phyloP scores from a whole-genome alignment of 176 grass and related monocot species.

The Avena atlantica region DNA sequence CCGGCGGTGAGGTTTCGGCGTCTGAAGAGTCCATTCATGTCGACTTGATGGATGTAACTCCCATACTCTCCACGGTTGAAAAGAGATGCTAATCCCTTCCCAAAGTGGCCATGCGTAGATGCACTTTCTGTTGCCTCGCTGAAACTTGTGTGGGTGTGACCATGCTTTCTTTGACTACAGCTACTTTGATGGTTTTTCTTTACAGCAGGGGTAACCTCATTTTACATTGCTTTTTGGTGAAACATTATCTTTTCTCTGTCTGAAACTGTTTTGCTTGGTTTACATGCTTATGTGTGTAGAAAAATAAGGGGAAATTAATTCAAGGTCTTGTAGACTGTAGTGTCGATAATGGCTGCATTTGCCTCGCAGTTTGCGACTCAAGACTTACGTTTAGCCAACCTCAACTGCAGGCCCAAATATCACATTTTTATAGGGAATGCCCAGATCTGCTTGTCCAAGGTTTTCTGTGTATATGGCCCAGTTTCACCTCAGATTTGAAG shows the following conservation, averaged over 20 bases:
- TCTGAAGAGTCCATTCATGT: slow-evolving; percentile 24
- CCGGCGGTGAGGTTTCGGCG: slow-evolving; percentile 21
- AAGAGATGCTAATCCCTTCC: background rate
- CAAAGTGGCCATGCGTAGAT: slow-evolving; percentile 19
- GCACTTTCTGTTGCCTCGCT: slow-evolving; percentile 36
- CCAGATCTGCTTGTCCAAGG: background rate
- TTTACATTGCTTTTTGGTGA: slow-evolving; percentile 4
- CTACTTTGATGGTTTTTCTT: background rate
- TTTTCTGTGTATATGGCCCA: background rate
- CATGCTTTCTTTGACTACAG: slow-evolving; percentile 33
- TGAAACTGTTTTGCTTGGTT: background rate
- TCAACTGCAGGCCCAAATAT: background rate
- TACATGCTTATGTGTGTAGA: background rate
- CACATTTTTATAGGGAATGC: no score
- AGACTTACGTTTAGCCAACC: no score
- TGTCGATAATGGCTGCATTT: no score
- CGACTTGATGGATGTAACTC: slow-evolving; percentile 14
- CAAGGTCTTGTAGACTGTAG: no score
- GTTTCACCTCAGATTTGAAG: background rate
- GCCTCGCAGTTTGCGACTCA: no score
- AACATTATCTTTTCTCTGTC: background rate
- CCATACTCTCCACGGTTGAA: slow-evolving; percentile 33
- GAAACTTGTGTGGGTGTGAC: background rate
- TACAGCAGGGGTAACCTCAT: background rate
- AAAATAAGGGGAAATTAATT: no score